Evolutionary conservation across 2,329 filamentous ascomycete species (phyloP), one percentile per base, ranked within the genome.

Genomic region (Fusarium sp.): DNA sequence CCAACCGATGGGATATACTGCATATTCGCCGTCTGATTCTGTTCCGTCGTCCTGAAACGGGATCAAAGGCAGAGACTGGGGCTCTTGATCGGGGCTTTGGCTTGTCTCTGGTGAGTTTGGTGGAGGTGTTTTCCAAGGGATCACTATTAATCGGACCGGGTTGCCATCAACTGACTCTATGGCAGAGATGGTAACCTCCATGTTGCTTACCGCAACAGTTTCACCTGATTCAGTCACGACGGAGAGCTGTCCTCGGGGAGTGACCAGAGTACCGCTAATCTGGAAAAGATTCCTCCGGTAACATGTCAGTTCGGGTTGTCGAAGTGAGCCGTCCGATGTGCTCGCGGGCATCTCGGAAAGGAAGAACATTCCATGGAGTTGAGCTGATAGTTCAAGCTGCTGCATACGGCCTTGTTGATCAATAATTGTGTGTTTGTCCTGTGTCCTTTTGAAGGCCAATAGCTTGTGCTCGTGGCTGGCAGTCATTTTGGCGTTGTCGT

Each of bases 251-350:
- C 88, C 89, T 61, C 92, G 83, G 2, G 93, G 92, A 12, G 93
- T 84, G 36, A 92, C 92, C 55, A 97, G 86, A 6, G 90, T 93
- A 55, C 94, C 94, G 60, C 93, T 96, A 72, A 97, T 96, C 76
- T 97, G 94, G 77, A 98, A 98, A 44, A 98, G 82, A 73, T 98
- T 98, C 43, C 94, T 88, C 65, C 94, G 90, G 77, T 98, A 98
- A 82, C 94, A 98, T 4, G 94, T 98, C 74, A 98, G 78, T 78
- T 98, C 94, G 48, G 87, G 92, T 73, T 91, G 89, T 45, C 88
- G 79, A 42, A 83, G 74, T 41, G 77, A 80, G 57, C 84, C 85
- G 65, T 89, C 86, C 65, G 76, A 81, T 51, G 81, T 79, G 60
- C 83, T 87, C 71, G 89, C 84, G 2, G 90, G 88, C 79, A 91